Percentiles rank a stretch among this genome's conserved stretches.
phyloP scores from a whole-genome alignment of 176 grass and related monocot species.

The Aegilops tauschii region DNA sequence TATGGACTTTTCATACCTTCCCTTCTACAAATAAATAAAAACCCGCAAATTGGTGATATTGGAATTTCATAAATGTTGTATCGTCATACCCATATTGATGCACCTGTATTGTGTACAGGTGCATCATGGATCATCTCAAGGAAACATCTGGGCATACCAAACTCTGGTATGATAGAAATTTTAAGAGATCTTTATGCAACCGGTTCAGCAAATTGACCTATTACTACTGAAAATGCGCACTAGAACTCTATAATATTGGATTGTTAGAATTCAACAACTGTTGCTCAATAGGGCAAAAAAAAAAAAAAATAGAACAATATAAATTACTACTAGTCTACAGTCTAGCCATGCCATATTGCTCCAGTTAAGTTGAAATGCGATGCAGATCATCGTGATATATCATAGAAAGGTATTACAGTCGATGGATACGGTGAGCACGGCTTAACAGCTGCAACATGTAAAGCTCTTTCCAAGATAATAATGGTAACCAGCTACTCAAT shows the following conservation, averaged over 20 bases:
- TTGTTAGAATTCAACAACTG: not conserved
- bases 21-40: not conserved
- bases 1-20: not conserved
- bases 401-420: not conserved
- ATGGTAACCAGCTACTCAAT: not conserved
- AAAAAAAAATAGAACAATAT: not conserved
- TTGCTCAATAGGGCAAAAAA: not conserved
- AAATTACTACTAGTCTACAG: not conserved
- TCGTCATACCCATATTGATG: not conserved
- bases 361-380: not conserved
- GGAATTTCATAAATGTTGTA: not conserved
- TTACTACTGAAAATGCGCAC: not conserved
- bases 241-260: not conserved
- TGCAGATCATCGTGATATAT: not conserved
- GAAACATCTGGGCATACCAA: not conserved
- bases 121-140: not conserved
- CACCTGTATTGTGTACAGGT: not conserved
- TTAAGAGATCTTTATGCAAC: not conserved
- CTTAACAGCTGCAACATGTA: not conserved
- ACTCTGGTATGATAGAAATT: not conserved
- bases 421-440: no score
- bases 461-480: constrained; percentile 3
- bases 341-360: not conserved
- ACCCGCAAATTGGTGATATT: not conserved
- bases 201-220: not conserved